Evolutionary conservation across 176 grass and related monocot genomes (phyloP).

Genomic region (Bonia amplexicaulis): DNA sequence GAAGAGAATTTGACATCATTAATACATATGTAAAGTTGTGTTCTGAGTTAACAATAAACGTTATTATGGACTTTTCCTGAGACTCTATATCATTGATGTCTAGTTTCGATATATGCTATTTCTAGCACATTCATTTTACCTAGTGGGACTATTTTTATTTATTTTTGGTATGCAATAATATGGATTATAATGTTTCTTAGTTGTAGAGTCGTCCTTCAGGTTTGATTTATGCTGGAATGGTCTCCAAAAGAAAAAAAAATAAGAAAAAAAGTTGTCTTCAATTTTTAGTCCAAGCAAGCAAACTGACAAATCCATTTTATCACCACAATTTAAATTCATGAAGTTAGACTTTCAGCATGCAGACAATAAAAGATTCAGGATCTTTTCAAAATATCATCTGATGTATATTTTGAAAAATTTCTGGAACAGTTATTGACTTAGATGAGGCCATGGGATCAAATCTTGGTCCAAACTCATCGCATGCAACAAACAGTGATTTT

Average conservation of each 20-base stretch:
- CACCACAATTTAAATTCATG: background rate
- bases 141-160: background rate
- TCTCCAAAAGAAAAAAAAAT: background rate
- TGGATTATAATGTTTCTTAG: background rate
- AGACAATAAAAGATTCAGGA: background rate
- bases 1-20: background rate
- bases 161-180: background rate
- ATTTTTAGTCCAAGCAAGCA: background rate
- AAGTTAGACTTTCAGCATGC: background rate
- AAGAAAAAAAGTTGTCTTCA: background rate
- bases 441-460: constrained; percentile 42
- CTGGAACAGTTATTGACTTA: constrained; percentile 38
- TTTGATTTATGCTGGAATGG: background rate
- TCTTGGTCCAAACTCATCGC: constrained; percentile 42
- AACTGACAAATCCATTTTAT: background rate
- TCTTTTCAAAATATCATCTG: constrained; percentile 5
- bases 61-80: background rate
- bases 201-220: background rate
- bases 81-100: background rate
- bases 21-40: background rate
- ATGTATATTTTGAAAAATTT: constrained; percentile 21
- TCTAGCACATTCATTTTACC: background rate
- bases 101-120: background rate
- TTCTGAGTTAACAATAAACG: background rate
- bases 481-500: constrained; percentile 36